phyloP scores from a whole-genome alignment of 2,329 filamentous ascomycete species.

The Fusarium lyarnte region DNA sequence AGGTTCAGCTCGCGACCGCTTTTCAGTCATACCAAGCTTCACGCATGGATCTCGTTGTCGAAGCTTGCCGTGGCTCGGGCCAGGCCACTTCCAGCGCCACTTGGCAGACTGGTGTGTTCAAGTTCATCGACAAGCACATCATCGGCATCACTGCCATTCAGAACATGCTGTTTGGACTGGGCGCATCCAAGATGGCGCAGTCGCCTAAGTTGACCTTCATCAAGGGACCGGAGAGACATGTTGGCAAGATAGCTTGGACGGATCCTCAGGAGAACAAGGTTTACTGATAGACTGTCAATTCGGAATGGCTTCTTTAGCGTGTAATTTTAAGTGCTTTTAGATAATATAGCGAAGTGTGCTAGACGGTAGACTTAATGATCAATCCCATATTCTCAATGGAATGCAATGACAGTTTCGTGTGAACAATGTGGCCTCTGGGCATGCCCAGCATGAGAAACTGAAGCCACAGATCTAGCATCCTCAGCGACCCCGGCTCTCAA shows the following conservation, averaged over 20 bases:
- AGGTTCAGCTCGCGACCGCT: not conserved
- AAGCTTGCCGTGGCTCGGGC: constrained; percentile 2
- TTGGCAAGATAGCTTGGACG: not conserved
- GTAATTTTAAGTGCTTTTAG: not conserved
- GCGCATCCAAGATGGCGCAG: constrained; percentile 3
- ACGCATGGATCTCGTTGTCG: constrained; percentile 13
- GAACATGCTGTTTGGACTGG: constrained; percentile 3
- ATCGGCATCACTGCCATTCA: constrained; percentile 11
- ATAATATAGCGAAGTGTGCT: not conserved
- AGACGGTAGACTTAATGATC: not conserved
- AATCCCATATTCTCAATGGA: not conserved
- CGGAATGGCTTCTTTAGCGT: not conserved
- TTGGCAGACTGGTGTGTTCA: constrained; percentile 24
- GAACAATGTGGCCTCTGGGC: accelerated
- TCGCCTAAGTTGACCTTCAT: constrained; percentile 15
- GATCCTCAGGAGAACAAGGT: not conserved
- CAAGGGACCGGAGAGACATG: not conserved
- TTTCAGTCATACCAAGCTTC: constrained; percentile 23
- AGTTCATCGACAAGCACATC: constrained; percentile 29
- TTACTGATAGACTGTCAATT: not conserved
- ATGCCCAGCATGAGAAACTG: not conserved
- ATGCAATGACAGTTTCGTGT: accelerated
- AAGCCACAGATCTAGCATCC: not conserved
- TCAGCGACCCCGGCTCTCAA: not conserved
- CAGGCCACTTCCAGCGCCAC: constrained; percentile 22